phyloP scores from a whole-genome alignment of 2,329 filamentous ascomycete species.

The Penicillium sp. region DNA sequence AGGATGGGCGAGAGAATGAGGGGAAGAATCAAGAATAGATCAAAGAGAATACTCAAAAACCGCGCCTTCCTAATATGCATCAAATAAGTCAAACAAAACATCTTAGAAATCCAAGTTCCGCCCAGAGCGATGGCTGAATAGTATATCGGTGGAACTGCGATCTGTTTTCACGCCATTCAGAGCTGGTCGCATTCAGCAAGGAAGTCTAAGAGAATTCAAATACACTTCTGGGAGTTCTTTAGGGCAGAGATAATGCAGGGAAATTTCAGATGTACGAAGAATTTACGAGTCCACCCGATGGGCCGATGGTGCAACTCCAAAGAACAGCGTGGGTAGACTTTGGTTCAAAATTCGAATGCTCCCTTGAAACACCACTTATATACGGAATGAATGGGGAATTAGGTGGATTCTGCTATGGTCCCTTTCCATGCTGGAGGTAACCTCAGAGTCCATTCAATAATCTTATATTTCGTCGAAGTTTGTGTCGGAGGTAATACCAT shows the following conservation, averaged over 20 bases:
- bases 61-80: too few relatives aligned
- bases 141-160: constrained; percentile 5
- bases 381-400: too few relatives aligned
- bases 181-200: constrained; percentile 16
- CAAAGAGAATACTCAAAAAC: too few relatives aligned
- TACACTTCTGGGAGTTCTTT: not conserved
- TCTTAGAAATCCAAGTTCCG: constrained; percentile 23
- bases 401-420: too few relatives aligned
- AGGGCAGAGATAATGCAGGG: not conserved
- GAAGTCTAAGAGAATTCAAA: too few relatives aligned
- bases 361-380: too few relatives aligned
- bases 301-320: not conserved
- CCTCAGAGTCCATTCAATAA: too few relatives aligned
- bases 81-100: too few relatives aligned
- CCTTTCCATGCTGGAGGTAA: too few relatives aligned
- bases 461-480: not conserved
- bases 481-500: constrained; percentile 7
- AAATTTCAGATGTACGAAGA: not conserved
- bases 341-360: not conserved
- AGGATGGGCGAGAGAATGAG: too few relatives aligned
- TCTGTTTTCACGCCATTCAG: constrained; percentile 25
- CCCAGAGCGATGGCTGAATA: constrained; percentile 38
- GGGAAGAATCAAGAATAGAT: too few relatives aligned
- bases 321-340: not conserved
- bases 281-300: not conserved